Evolutionary conservation across 306 rosid species (phyloP).

Genomic region (Acacia acuminata): DNA sequence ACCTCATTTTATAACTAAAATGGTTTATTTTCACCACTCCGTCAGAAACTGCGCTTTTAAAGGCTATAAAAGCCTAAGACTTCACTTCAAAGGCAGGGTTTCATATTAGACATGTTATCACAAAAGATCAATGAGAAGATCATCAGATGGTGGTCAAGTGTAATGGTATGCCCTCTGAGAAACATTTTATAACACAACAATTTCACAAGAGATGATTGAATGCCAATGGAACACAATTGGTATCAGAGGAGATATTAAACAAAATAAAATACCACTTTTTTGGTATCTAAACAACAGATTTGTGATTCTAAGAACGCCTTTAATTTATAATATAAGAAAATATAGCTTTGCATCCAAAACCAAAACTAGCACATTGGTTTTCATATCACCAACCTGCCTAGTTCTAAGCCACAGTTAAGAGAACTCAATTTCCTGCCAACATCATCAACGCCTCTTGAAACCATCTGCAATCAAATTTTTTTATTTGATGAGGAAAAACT

Average conservation of each 20-base stretch:
- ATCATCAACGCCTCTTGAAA: constrained; percentile 53
- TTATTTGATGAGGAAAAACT: constrained; percentile 9
- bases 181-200: not conserved
- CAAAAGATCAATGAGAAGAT: constrained; percentile 3
- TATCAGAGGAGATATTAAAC: not conserved
- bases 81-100: constrained; percentile 20
- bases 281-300: not conserved
- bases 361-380: constrained; percentile 22
- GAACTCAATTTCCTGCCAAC: constrained; percentile 53
- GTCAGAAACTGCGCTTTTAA: not conserved
- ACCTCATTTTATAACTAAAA: not conserved
- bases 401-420: constrained; percentile 56
- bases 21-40: constrained; percentile 7
- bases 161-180: constrained; percentile 15
- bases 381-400: constrained; percentile 67
- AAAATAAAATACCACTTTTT: constrained; percentile 9
- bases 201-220: not conserved
- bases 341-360: constrained; percentile 22
- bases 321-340: not conserved
- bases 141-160: constrained; percentile 8
- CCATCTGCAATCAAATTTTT: constrained; percentile 51
- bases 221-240: not conserved
- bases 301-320: not conserved
- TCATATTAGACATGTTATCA: constrained; percentile 16
- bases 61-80: not conserved